These are phyloP conservation scores for Nicotiana otophora DNA, from an alignment of 257 asterid species.

Conservation along the genomic window DNA sequence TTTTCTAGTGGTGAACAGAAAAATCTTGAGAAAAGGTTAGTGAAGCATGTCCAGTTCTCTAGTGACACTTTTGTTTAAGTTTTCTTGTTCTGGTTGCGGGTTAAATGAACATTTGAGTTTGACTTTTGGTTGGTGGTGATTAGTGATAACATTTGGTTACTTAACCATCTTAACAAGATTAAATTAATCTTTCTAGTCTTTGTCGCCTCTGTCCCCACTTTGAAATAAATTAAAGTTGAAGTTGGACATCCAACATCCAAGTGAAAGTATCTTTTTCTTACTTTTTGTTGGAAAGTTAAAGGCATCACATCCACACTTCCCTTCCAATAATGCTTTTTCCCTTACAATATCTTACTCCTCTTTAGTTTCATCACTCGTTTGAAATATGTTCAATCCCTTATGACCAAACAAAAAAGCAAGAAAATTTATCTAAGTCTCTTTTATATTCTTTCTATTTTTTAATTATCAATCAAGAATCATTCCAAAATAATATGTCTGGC, in stretches of 20 bases:
- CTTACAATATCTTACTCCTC: neutral
- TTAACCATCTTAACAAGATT: neutral
- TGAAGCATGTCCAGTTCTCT: neutral
- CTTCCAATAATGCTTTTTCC: slow-evolving; percentile 5
- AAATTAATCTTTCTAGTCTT: neutral
- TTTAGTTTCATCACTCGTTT: neutral
- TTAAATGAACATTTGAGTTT: neutral
- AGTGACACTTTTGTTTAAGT: neutral
- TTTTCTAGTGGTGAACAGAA: too few species aligned
- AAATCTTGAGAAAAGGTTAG: too few species aligned
- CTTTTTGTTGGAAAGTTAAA: slow-evolving; percentile 17
- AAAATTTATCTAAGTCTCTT: too few species aligned
- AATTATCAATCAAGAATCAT: too few species aligned
- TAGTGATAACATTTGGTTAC: neutral
- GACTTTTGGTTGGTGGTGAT: slow-evolving; percentile 2
- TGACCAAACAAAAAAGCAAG: neutral
- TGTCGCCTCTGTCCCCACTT: slow-evolving; percentile 6
- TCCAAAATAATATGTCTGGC: too few species aligned
- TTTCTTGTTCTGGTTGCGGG: neutral
- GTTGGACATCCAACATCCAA: neutral
- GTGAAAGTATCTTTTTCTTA: neutral
- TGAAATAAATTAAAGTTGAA: neutral
- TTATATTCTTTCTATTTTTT: too few species aligned
- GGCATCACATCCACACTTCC: slow-evolving; percentile 10
- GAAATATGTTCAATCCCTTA: neutral